Percentiles rank a stretch among this genome's conserved stretches.
phyloP scores from a whole-genome alignment of 2,329 filamentous ascomycete genomes.

The Colletotrichum sp. region DNA sequence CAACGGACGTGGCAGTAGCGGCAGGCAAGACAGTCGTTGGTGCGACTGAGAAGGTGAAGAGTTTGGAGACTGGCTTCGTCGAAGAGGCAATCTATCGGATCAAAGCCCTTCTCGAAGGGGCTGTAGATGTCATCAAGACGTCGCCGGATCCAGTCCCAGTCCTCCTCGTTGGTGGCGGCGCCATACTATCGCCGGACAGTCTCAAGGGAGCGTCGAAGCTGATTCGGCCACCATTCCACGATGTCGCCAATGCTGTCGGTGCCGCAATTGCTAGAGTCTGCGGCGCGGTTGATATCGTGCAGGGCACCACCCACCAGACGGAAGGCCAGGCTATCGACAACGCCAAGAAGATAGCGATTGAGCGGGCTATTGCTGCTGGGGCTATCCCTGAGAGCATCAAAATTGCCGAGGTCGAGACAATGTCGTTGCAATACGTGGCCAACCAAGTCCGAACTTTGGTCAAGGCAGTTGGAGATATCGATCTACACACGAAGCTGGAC shows the following conservation, averaged over 20 bases:
- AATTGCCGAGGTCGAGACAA: conserved; percentile 46
- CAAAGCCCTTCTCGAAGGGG: conserved; percentile 23
- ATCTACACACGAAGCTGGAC: conserved; percentile 40
- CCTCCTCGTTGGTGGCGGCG: conserved; percentile 67
- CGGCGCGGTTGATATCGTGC: conserved; percentile 47
- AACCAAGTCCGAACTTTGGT: conserved; percentile 37
- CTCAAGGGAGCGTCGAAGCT: conserved; percentile 60
- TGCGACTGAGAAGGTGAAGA: conserved; percentile 26
- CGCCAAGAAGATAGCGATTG: conserved; percentile 22
- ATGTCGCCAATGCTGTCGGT: conserved; percentile 68
- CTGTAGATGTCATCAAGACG: conserved; percentile 29
- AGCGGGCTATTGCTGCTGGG: conserved; percentile 21
- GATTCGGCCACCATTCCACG: conserved; percentile 59
- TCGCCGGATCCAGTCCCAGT: conserved; percentile 28
- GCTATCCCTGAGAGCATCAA: conserved; percentile 30
- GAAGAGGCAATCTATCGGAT: conserved; percentile 22
- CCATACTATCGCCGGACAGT: conserved; percentile 60
- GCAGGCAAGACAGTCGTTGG: conserved; percentile 56
- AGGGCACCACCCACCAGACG: conserved; percentile 22
- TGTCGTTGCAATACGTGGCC: conserved; percentile 36
- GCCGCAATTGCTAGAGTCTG: conserved; percentile 66
- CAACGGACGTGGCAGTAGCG: conserved; percentile 49
- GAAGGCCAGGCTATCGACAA: conserved; percentile 23
- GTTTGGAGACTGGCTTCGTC: conserved; percentile 29
- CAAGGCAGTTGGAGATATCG: conserved; percentile 43